Evolutionary conservation across 768 basidiomycete species (phyloP).

Genomic region (Russula vinacea): DNA sequence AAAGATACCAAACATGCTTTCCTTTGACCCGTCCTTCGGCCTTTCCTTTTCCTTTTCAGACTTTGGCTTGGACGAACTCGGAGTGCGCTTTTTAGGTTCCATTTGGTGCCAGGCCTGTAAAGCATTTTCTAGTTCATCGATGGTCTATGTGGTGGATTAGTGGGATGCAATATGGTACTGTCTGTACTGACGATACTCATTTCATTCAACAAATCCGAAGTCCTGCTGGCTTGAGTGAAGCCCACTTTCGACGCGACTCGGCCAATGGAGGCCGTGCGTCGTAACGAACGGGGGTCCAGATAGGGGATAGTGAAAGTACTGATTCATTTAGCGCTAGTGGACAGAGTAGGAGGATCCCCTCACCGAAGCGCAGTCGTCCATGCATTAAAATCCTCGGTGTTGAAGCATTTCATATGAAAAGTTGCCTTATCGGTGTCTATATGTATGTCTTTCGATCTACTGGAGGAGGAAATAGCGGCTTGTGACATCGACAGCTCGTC

Average conservation of each 20-base stretch:
- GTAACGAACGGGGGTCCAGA: conserved; percentile 39
- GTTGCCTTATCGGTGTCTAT: conserved; percentile 73
- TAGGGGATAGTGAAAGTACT: conserved; percentile 56
- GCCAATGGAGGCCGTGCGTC: conserved; percentile 38
- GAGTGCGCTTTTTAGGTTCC: conserved; percentile 37
- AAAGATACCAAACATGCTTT: conserved; percentile 38
- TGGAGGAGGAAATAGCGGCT: conserved; percentile 74
- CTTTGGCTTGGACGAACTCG: conserved; percentile 35
- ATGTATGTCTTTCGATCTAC: conserved; percentile 76
- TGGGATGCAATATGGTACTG: background rate
- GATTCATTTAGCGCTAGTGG: conserved; percentile 17
- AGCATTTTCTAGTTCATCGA: conserved; percentile 56
- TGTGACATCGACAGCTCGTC: conserved; percentile 61
- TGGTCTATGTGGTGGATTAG: conserved; percentile 43
- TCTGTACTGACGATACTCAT: conserved; percentile 55
- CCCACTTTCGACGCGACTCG: conserved; percentile 41
- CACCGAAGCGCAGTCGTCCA: conserved; percentile 80
- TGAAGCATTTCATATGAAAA: conserved; percentile 81
- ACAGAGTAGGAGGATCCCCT: conserved; percentile 13
- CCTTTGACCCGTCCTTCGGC: conserved; percentile 64
- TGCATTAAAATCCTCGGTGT: conserved; percentile 59
- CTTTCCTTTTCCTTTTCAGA: conserved; percentile 49
- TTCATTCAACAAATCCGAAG: conserved; percentile 56
- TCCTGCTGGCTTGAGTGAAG: conserved; percentile 46
- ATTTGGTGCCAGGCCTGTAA: conserved; percentile 46